phyloP scores from a whole-genome alignment of 805 yeast genomes.

The Hanseniaspora lindneri region DNA sequence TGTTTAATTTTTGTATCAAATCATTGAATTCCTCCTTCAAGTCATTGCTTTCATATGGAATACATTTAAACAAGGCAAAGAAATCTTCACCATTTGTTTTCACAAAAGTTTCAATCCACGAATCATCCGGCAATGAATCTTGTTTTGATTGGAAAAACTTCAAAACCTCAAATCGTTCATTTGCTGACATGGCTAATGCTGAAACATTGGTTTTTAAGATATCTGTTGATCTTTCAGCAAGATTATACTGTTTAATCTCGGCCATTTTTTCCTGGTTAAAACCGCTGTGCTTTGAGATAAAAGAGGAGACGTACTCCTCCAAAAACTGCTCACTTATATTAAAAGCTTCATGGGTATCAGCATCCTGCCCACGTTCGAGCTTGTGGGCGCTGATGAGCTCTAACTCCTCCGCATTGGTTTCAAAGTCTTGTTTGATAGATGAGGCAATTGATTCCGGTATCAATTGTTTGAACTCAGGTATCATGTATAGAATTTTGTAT shows the following conservation, averaged over 20 bases:
- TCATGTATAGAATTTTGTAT: conserved; percentile 1
- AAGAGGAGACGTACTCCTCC: background rate
- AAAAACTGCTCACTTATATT: background rate
- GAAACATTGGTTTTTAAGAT: background rate
- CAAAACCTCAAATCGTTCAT: conserved; percentile 2
- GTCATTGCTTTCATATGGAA: conserved; percentile 35
- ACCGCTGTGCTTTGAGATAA: background rate
- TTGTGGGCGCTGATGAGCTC: background rate
- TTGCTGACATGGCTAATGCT: background rate
- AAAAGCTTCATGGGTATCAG: background rate
- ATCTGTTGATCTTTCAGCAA: background rate
- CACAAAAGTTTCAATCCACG: conserved; percentile 9
- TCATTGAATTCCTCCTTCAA: conserved; percentile 48
- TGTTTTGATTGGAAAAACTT: conserved; percentile 3
- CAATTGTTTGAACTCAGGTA: background rate
- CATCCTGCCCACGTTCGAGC: background rate
- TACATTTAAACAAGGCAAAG: conserved; percentile 46
- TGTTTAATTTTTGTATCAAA: conserved; percentile 57
- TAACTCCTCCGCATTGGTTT: background rate
- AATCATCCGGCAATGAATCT: background rate
- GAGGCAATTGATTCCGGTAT: background rate
- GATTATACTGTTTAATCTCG: background rate
- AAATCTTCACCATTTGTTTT: conserved; percentile 27
- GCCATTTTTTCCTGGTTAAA: background rate
- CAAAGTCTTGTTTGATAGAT: background rate